A percentile compares a stretch with the other conserved stretches of the same genome.
Evolutionary conservation across 192 early-diverging fungal genomes (phyloP).

Genomic region (Umbelopsis vinacea): DNA sequence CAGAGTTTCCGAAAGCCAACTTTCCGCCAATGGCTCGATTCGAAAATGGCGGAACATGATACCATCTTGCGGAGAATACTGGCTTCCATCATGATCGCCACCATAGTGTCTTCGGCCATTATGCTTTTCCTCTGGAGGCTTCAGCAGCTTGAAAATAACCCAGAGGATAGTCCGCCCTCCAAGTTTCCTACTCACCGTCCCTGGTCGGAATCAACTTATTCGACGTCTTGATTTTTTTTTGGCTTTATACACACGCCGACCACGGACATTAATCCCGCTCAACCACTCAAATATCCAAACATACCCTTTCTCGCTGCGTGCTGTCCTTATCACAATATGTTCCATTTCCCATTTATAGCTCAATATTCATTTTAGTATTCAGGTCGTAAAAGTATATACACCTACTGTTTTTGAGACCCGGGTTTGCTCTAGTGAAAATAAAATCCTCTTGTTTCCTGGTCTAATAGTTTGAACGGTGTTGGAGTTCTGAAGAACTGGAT

Average conservation of each 20-base stretch:
- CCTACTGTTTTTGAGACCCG: too few species aligned
- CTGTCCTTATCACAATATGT: too few species aligned
- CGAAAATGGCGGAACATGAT: conserved; percentile 18
- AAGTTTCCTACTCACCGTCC: conserved; percentile 12
- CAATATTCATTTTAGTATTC: too few species aligned
- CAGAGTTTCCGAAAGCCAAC: conserved; percentile 4
- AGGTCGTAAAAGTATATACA: too few species aligned
- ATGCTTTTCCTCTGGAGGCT: conserved; percentile 17
- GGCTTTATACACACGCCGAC: neutral
- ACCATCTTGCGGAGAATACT: conserved; percentile 18
- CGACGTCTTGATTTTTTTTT: conserved; percentile 3
- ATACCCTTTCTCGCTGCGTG: too few species aligned
- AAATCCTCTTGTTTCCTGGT: too few species aligned
- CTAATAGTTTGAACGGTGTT: too few species aligned
- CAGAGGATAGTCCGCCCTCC: neutral
- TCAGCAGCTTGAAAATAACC: conserved; percentile 18
- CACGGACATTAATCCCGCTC: too few species aligned
- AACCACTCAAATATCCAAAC: too few species aligned
- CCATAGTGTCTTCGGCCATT: conserved; percentile 14
- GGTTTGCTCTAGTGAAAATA: too few species aligned
- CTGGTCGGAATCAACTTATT: neutral
- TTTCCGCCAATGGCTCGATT: conserved; percentile 9
- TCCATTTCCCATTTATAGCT: too few species aligned
- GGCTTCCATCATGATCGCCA: conserved; percentile 16
- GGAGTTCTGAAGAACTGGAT: too few species aligned